Evolutionary conservation across 345 rosid species (phyloP), one percentile per base, ranked within the genome.

Genomic region (Populus nigra): DNA sequence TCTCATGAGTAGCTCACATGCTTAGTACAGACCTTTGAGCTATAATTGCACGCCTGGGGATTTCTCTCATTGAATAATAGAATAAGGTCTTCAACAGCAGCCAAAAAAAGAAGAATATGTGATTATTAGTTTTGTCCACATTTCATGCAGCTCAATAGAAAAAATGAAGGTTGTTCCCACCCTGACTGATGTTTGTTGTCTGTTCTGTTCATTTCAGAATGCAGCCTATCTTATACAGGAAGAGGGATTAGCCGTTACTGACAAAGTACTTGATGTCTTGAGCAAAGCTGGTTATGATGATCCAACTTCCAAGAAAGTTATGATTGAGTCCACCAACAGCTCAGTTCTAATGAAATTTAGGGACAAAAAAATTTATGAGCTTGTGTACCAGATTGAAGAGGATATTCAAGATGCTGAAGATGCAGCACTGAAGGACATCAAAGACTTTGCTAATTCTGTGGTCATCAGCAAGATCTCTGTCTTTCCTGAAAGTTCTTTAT

Each of bases 261-360:
- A 88, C 73, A 85, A 84, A 2, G 94, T 96, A 63, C 89, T 92
- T 10, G 73, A 67, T 25, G 85, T 87, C 73, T 87, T 96, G 83
- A 84, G 76, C 75, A 76, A 82, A 73, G 91, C 94, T 69, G 95
- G 98, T 71, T 92, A 87, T 80, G 85, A 33, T 72, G 87, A 84
- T 15, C 81, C 50, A 53, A 87, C 84, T 71, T 57, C 87, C 43
- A 81, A 74, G 73, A 88, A 83, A 75, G 93, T 95, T 61, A 91
- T 93, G 96, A 88, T 93, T 78, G 94, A 91, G 83, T 96, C 99
- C 77, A 82, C 89, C 31, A 80, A 86, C 77, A 96, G 96, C 83
- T 87, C 98, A 8, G 94, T 93, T 73, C 86, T 96, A 25, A 79
- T 62, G 82, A 85, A 87, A 80, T 80, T 96, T 53, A 96, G 85